Evolutionary conservation across 805 yeast genomes (phyloP), one percentile per base, ranked within the genome.

Genomic region (Blastobotrys robertii): DNA sequence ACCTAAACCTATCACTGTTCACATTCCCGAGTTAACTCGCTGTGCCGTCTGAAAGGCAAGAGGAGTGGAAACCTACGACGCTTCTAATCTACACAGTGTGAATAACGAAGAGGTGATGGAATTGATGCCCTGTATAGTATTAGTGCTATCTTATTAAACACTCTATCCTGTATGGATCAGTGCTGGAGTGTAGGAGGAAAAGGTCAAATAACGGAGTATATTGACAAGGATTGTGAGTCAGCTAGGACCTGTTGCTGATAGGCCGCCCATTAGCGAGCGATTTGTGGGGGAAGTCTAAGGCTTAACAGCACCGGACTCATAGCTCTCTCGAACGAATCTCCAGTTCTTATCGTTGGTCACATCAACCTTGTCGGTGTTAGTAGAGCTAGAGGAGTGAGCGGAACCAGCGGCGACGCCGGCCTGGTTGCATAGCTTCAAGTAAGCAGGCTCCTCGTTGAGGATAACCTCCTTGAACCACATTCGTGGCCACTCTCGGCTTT

Each of bases 401-500:
- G 45, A 39, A 12, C 50, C 49, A 15, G 54, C 52, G 30, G 45
- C 54, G 6, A 51, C 45, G 8, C 49, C 53, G 13, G 52, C 50
- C 19, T 36, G 33, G 30, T 36, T 38, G 15, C 50, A 44, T 34
- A 52, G 39, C 12, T 41, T 42, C 8, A 38, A 32, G 34, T 51
- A 50, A 3, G 16, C 22, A 10, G 41, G 44, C 30, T 50, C 59
- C 31, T 45, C 47, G 8, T 41, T 43, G 14, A 46, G 45, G 4
- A 34, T 16, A 19, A 39, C 44, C 44, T 51, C 44, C 39, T 73
- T 74, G 63, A 90, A 90, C 90, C 95, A 90, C 64, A 90, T 76
- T 49, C 78, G 74, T 53, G 75, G 63, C 98, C 98, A 90, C 39
- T 58, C 57, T 11, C 59, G 58, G 35, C 84, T 88, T 4, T 72